These are phyloP conservation scores for Neoarthrinium moseri DNA, from an alignment of 2,329 filamentous ascomycete genomes.

Conservation along the genomic window DNA sequence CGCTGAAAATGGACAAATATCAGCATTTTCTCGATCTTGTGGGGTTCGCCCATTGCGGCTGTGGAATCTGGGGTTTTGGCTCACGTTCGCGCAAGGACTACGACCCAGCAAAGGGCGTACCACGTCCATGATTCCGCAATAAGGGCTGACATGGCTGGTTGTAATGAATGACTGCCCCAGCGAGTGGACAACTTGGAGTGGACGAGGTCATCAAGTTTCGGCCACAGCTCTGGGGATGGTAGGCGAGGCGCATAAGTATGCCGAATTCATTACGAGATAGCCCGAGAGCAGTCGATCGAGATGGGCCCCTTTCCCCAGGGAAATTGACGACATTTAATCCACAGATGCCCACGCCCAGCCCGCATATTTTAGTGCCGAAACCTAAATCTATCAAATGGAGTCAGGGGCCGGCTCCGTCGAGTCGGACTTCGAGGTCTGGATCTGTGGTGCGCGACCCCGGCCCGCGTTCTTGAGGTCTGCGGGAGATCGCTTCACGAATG, in stretches of 20 bases:
- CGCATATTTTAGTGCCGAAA: too few species aligned
- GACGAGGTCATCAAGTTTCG: neutral
- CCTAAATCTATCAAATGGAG: too few species aligned
- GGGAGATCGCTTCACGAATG: too few species aligned
- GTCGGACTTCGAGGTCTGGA: too few species aligned
- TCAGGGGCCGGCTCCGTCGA: too few species aligned
- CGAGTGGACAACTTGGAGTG: neutral
- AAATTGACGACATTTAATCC: neutral
- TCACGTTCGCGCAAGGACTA: slow-evolving; percentile 6
- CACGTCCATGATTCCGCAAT: slow-evolving; percentile 5
- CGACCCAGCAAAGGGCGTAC: slow-evolving; percentile 3
- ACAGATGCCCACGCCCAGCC: too few species aligned
- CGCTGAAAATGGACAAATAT: neutral
- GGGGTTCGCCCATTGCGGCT: neutral
- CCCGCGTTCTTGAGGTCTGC: too few species aligned
- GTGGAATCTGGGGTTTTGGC: neutral
- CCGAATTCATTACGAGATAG: neutral
- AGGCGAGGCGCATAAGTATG: neutral
- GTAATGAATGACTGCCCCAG: neutral
- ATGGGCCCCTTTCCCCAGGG: neutral
- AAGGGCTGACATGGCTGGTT: slow-evolving; percentile 5
- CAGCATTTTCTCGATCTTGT: neutral
- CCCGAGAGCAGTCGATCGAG: neutral
- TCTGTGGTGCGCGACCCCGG: too few species aligned
- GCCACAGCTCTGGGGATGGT: neutral